These are phyloP conservation scores for Macrocybe sp. DNA, from an alignment of 1,284 basidiomycete species.

Conservation along the genomic window DNA sequence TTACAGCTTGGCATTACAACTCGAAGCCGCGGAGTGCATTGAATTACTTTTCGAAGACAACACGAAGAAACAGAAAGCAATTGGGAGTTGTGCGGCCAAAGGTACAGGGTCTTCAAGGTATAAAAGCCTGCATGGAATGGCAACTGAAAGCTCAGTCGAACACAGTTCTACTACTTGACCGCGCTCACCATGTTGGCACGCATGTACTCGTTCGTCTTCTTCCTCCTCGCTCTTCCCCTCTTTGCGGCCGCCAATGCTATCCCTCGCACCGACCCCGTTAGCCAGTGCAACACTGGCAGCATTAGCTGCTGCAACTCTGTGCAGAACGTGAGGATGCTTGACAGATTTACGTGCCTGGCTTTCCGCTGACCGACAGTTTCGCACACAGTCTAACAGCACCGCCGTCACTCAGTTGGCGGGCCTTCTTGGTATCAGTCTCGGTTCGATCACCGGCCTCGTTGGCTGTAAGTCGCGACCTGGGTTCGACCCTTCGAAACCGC, in stretches of 20 bases:
- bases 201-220: not conserved
- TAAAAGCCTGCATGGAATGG: not conserved
- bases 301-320: constrained; percentile 1
- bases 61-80: too few species aligned
- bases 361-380: too few species aligned
- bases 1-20: too few species aligned
- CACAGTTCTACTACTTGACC: not conserved
- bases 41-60: too few species aligned
- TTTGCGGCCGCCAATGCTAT: not conserved
- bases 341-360: too few species aligned
- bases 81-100: too few species aligned
- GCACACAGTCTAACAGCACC: too few species aligned
- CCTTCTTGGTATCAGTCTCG: constrained; percentile 14
- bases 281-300: not conserved
- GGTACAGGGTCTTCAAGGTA: not conserved
- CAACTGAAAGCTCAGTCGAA: not conserved
- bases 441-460: constrained; percentile 11
- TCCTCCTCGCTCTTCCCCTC: not conserved
- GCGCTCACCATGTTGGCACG: constrained; percentile 1
- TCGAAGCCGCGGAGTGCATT: too few species aligned
- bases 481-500: not conserved
- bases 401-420: not conserved
- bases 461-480: constrained; percentile 13
- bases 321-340: not conserved
- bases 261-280: not conserved